Conservation (phyloP, 2,329 filamentous ascomycete genomes). For the Aureobasidium leucospermi region DNA sequence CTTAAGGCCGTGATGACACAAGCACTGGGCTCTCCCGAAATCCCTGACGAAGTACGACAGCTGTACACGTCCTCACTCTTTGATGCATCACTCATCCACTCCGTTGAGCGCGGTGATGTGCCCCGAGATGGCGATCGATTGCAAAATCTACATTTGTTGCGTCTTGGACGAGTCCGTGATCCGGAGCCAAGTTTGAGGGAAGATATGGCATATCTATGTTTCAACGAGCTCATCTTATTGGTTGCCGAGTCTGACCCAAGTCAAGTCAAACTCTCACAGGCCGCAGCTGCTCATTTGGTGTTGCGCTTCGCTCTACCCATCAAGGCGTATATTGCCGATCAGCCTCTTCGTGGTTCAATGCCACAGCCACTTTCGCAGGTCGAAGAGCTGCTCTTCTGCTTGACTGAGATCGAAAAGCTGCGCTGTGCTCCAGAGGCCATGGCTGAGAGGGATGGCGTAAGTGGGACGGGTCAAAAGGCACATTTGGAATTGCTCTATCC, state of each 20-base stretch:
- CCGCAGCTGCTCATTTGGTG: constrained; percentile 73
- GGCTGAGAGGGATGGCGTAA: constrained; percentile 17
- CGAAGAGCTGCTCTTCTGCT: constrained; percentile 66
- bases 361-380: constrained; percentile 78
- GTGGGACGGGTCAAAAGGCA: constrained; percentile 49
- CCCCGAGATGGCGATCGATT: constrained; percentile 46
- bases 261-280: constrained; percentile 60
- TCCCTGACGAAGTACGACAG: constrained; percentile 61
- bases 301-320: constrained; percentile 72
- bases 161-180: constrained; percentile 66
- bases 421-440: constrained; percentile 50
- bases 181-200: constrained; percentile 57
- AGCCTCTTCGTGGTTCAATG: constrained; percentile 80
- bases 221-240: constrained; percentile 60
- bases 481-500: constrained; percentile 79
- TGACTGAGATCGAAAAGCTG: constrained; percentile 60
- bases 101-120: constrained; percentile 56
- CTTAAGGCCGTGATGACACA: constrained; percentile 69
- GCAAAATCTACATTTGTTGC: constrained; percentile 53
- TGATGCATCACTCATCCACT: constrained; percentile 71
- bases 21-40: constrained; percentile 55
- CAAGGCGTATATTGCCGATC: constrained; percentile 82
- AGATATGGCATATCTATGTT: constrained; percentile 70
- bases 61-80: constrained; percentile 72
- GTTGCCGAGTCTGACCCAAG: constrained; percentile 27